Conservation (phyloP, 495 filamentous ascomycete genomes). For the Tuber melanosporum region DNA sequence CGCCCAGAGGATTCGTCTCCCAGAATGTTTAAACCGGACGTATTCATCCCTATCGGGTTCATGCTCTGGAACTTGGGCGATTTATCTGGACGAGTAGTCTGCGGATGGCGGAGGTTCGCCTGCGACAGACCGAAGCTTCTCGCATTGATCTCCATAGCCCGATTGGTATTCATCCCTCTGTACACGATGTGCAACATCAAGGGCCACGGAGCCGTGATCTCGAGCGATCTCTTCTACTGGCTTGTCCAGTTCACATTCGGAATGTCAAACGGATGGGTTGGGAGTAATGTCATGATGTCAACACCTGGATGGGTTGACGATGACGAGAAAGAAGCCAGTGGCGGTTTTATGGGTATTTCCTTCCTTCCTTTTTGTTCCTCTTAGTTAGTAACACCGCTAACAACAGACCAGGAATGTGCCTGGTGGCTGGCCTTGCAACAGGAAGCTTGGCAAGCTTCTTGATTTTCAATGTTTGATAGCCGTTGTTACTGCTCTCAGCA, state of each 20-base stretch:
- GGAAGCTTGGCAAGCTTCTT: slow-evolving; percentile 85
- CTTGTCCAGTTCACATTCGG: slow-evolving; percentile 80
- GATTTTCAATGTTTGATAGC: slow-evolving; percentile 12
- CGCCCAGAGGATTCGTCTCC: slow-evolving; percentile 47
- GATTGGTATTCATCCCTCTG: slow-evolving; percentile 69
- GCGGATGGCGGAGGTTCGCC: slow-evolving; percentile 56
- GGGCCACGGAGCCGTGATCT: slow-evolving; percentile 60
- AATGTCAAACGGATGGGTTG: slow-evolving; percentile 75
- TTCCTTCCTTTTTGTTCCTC: not conserved
- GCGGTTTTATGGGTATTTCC: slow-evolving; percentile 77
- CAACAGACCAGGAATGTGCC: slow-evolving; percentile 48
- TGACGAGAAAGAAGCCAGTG: slow-evolving; percentile 76
- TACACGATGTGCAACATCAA: slow-evolving; percentile 84
- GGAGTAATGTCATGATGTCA: slow-evolving; percentile 83
- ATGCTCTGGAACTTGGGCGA: slow-evolving; percentile 93
- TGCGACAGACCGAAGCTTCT: slow-evolving; percentile 58
- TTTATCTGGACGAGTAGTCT: slow-evolving; percentile 64
- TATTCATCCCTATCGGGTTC: slow-evolving; percentile 85
- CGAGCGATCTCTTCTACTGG: slow-evolving; percentile 80
- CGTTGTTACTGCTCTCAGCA: not conserved
- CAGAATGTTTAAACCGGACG: slow-evolving; percentile 59
- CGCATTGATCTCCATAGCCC: slow-evolving; percentile 56
- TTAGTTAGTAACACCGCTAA: not conserved
- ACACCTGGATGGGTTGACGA: slow-evolving; percentile 69
- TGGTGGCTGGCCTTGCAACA: slow-evolving; percentile 72